phyloP scores from a whole-genome alignment of 257 asterid species.

The Solanum peruvianum region DNA sequence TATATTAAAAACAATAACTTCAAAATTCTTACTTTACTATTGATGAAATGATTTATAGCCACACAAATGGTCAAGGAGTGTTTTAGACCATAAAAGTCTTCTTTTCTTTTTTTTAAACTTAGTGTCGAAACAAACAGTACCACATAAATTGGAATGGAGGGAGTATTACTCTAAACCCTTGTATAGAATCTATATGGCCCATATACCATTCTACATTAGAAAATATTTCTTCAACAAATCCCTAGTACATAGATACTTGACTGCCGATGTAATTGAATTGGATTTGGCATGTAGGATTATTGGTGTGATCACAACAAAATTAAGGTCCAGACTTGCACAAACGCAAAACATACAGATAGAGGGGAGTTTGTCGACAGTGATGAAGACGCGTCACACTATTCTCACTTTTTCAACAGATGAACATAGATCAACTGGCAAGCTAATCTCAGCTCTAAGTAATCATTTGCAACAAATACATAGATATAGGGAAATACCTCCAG shows the following conservation, averaged over 20 bases:
- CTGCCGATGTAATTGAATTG: background rate
- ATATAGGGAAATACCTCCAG: conserved; percentile 50
- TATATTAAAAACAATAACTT: background rate
- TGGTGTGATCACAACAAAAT: background rate
- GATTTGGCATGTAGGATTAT: background rate
- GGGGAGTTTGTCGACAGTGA: background rate
- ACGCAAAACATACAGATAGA: background rate
- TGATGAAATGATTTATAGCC: background rate
- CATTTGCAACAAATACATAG: background rate
- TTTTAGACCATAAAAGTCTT: background rate
- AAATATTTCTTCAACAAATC: background rate
- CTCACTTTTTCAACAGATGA: background rate
- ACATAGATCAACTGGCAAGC: background rate
- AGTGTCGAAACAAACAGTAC: background rate
- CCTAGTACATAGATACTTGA: background rate
- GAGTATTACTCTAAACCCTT: background rate
- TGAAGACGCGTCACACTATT: background rate
- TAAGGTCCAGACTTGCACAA: background rate
- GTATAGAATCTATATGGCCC: background rate
- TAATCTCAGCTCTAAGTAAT: background rate
- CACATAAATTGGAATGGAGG: background rate
- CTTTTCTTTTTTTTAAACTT: background rate
- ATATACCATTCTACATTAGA: background rate
- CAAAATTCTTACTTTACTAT: too few relatives aligned
- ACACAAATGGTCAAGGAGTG: background rate